phyloP scores from a whole-genome alignment of 352 stramenopile genomes.

The Phytopythium boreale region DNA sequence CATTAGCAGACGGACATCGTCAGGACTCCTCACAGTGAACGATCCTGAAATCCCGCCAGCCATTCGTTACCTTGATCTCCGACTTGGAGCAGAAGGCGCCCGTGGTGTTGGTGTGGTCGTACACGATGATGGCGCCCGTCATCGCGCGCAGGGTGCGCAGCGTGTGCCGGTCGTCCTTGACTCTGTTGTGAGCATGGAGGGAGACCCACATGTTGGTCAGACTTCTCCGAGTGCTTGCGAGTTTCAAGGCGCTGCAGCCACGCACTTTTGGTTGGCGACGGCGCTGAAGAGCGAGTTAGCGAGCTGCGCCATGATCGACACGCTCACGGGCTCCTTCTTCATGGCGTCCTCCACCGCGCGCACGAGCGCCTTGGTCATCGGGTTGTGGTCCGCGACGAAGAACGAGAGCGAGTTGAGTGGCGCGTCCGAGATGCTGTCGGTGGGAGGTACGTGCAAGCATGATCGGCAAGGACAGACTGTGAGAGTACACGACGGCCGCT shows the following conservation, averaged over 20 bases:
- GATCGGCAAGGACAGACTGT: neutral
- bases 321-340: conserved; percentile 29
- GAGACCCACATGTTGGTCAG: neutral
- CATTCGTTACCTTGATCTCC: conserved; percentile 42
- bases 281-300: conserved; percentile 45
- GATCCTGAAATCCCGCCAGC: neutral
- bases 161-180: conserved; percentile 35
- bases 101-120: conserved; percentile 45
- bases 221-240: neutral
- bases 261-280: conserved; percentile 18
- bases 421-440: conserved; percentile 16
- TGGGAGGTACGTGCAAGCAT: neutral
- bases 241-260: neutral
- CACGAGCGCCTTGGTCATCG: conserved; percentile 55
- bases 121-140: conserved; percentile 54
- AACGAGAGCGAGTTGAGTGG: conserved; percentile 54
- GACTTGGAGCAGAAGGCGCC: conserved; percentile 53
- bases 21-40: neutral
- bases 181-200: neutral
- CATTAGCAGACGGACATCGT: neutral
- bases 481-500: neutral
- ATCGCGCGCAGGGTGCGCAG: conserved; percentile 51
- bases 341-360: conserved; percentile 36
- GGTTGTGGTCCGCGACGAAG: conserved; percentile 57
- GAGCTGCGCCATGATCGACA: conserved; percentile 34